These are phyloP conservation scores for Aspergillus hancockii DNA, from an alignment of 495 filamentous ascomycete genomes.

Conservation along the genomic window DNA sequence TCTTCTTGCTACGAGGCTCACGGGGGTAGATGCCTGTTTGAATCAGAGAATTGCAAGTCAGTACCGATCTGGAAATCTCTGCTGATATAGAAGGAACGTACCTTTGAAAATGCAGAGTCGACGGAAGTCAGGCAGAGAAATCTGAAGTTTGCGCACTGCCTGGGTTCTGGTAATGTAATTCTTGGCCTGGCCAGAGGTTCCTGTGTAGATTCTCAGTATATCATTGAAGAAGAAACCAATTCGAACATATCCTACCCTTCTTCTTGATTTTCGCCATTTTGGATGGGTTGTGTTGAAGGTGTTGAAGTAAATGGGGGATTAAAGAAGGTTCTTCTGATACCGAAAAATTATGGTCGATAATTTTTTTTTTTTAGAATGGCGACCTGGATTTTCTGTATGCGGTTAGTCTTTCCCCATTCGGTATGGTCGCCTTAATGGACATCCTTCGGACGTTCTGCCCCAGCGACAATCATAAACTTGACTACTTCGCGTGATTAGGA, in stretches of 20 bases:
- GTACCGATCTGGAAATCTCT: not conserved
- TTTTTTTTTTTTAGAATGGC: slow-evolving; percentile 33
- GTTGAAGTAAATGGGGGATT: slow-evolving; percentile 35
- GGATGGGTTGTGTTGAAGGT: slow-evolving; percentile 20
- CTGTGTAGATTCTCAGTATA: slow-evolving; percentile 40
- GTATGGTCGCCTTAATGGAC: not conserved
- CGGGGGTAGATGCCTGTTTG: slow-evolving; percentile 84
- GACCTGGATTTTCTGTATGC: slow-evolving; percentile 8
- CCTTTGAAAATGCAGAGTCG: slow-evolving; percentile 98
- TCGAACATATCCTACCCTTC: slow-evolving; percentile 62
- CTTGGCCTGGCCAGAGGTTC: slow-evolving; percentile 89
- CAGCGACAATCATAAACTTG: no score
- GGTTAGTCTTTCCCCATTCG: not conserved
- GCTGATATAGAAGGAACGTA: slow-evolving; percentile 26
- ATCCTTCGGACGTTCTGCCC: not conserved
- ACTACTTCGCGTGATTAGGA: no score
- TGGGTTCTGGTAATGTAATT: slow-evolving; percentile 98
- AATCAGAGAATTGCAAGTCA: slow-evolving; percentile 15
- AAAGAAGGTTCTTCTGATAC: slow-evolving; percentile 18
- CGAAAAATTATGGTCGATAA: slow-evolving; percentile 39
- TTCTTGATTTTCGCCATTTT: slow-evolving; percentile 88
- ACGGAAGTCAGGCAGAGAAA: slow-evolving; percentile 94
- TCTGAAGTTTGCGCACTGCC: slow-evolving; percentile 95
- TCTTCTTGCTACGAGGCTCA: slow-evolving; percentile 94
- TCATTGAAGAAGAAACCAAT: slow-evolving; percentile 7